phyloP scores from a whole-genome alignment of 345 rosid species.

The Salix udensis region DNA sequence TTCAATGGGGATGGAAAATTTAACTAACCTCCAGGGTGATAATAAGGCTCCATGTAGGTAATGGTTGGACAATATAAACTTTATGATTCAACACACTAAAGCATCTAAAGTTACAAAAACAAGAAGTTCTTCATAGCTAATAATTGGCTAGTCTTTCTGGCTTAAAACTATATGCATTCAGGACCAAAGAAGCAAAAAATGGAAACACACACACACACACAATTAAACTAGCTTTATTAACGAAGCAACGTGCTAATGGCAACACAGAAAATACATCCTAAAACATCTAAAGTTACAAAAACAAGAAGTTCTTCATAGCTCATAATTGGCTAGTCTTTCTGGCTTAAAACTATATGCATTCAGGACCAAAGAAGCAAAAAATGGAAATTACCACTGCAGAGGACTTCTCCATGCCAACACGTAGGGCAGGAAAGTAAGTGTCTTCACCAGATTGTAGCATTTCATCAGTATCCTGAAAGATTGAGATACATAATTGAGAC shows the following conservation, averaged over 20 bases:
- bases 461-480: conserved; percentile 59
- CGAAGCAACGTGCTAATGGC: too few relatives aligned
- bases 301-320: neutral
- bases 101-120: neutral
- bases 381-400: conserved; percentile 66
- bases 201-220: conserved; percentile 14
- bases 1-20: neutral
- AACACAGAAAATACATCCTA: too few relatives aligned
- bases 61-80: neutral
- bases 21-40: neutral
- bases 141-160: neutral
- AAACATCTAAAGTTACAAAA: neutral
- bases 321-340: neutral
- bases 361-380: neutral
- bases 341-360: neutral
- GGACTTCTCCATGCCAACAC: conserved; percentile 55
- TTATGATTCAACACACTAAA: neutral
- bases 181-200: neutral
- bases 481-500: conserved; percentile 15
- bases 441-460: conserved; percentile 74
- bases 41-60: neutral
- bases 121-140: neutral
- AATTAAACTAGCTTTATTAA: too few relatives aligned
- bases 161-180: conserved; percentile 4
- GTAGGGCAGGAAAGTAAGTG: conserved; percentile 78